Base-by-base conservation (phyloP, 805 yeast genomes). In the Huiozyma sinensis region DNA sequence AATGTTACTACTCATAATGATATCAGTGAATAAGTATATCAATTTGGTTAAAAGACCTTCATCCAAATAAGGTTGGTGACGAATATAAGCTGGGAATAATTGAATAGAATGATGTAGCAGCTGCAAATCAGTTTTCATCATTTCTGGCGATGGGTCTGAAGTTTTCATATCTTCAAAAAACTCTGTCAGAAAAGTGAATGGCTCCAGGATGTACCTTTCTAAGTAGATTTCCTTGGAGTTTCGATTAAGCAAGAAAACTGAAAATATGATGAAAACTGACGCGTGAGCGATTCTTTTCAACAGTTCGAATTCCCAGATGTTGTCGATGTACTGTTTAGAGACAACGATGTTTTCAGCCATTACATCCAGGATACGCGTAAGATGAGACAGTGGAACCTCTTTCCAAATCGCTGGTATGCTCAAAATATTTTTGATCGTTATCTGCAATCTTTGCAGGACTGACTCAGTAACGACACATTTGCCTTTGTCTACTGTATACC, bases 1-100 rank as follows among this genome's bases (percentile, higher is more conserved):
- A 6, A 38, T 41, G 32, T 50, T 47, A 42, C 45, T 47, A 34
- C 47, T 48, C 50, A 56, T 50, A 5, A 62, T 39, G 11, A 61
- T 35, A 27, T 55, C 60, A 5, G 56, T 47, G 17, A 58, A 60
- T 27, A 77, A 56, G 51, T 76, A 82, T 47, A 81, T 85, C 29
- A 84, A 52, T 48, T 72, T 74, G 0, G 87, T 78, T 7, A 81
- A 54, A 0, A 72, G 53, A 3, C 64, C 67, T 35, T 82, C 89
- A 43, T 77, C 76, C 36, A 70, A 41, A 36, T 52, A 51, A 7
- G 58, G 54, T 17, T 42, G 46, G 34, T 49, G 46, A 7, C 43
- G 33, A n/a, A 61, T 48, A 38, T 55, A 60, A 8, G 40, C 36
- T 7, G 62, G 60, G 6, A 61, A 44, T 13, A 52, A 44, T 7